Evolutionary conservation across 2,329 filamentous ascomycete genomes (phyloP).

Genomic region (Ophiocordyceps camponoti-floridani): DNA sequence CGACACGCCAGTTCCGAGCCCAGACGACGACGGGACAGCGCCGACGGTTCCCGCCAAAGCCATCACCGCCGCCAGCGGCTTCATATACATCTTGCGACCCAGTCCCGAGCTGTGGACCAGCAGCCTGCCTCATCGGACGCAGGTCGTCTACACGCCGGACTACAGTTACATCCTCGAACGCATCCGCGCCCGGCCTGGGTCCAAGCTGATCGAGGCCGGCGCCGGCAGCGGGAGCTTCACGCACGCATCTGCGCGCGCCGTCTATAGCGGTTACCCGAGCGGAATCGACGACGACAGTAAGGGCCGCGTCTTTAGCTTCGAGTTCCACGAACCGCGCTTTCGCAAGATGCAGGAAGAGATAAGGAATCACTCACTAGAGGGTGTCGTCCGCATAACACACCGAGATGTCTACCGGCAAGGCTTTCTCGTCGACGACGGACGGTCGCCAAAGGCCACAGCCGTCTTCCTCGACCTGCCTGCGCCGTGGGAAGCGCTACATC

Average conservation of each 20-base stretch:
- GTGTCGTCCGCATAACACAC: conserved; percentile 54
- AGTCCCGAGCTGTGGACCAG: conserved; percentile 72
- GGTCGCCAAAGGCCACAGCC: conserved; percentile 46
- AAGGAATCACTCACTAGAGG: conserved; percentile 44
- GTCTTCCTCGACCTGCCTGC: conserved; percentile 69
- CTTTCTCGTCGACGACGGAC: conserved; percentile 42
- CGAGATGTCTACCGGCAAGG: conserved; percentile 64
- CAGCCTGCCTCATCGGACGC: conserved; percentile 63
- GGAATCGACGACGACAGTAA: conserved; percentile 18
- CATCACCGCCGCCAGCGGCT: conserved; percentile 43
- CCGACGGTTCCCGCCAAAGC: conserved; percentile 26
- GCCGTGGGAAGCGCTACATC: conserved; percentile 62
- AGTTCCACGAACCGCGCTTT: conserved; percentile 60
- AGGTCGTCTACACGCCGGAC: conserved; percentile 75
- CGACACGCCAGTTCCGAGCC: conserved; percentile 17
- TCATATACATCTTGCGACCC: conserved; percentile 61
- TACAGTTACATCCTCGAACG: conserved; percentile 72
- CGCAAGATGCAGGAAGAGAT: conserved; percentile 54
- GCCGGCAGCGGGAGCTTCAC: conserved; percentile 73
- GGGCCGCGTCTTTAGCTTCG: conserved; percentile 67
- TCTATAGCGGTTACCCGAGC: conserved; percentile 53
- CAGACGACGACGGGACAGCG: conserved; percentile 13
- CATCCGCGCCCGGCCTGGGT: conserved; percentile 55
- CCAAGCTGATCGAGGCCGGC: conserved; percentile 61
- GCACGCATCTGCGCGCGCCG: conserved; percentile 57